A percentile compares a stretch with the other conserved stretches of the same genome.
Evolutionary conservation across 78 protist genomes (phyloP).

Genomic region (Acrasis kona): DNA sequence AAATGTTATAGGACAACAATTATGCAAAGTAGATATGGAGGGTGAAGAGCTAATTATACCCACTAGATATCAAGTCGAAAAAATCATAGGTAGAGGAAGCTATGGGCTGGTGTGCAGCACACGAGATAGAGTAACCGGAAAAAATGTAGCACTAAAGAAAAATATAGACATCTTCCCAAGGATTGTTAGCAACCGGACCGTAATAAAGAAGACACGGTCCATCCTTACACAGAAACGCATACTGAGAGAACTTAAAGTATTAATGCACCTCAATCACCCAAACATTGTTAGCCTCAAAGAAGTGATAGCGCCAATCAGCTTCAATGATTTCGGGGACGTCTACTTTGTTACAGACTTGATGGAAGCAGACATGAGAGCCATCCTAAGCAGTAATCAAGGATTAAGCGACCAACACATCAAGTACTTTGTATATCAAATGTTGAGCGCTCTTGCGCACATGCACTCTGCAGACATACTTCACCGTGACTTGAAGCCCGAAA

Average conservation of each 20-base stretch:
- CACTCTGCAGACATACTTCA: too few relatives aligned
- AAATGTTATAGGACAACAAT: too few relatives aligned
- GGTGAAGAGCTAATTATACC: too few relatives aligned
- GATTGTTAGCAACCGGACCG: too few relatives aligned
- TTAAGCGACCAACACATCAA: constrained; percentile 91
- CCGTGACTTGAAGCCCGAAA: too few relatives aligned
- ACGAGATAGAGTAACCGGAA: constrained; percentile 55
- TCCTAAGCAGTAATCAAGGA: constrained; percentile 88
- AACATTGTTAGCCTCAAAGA: constrained; percentile 77
- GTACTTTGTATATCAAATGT: constrained; percentile 85
- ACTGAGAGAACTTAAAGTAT: too few relatives aligned
- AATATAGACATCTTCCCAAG: constrained; percentile 94
- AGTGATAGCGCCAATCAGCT: constrained; percentile 68
- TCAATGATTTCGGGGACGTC: constrained; percentile 91
- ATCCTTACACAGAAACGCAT: too few relatives aligned
- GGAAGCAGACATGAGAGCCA: constrained; percentile 94
- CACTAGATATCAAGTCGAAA: background rate
- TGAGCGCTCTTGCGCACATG: constrained; percentile 83
- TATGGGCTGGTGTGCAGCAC: constrained; percentile 97
- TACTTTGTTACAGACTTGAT: constrained; percentile 90
- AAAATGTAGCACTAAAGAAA: constrained; percentile 91
- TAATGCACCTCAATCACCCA: constrained; percentile 77
- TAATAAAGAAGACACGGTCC: too few relatives aligned
- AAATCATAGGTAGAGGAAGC: constrained; percentile 46
- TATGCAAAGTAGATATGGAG: too few relatives aligned